Conservation (phyloP, 2,329 filamentous ascomycete species). For the Claviceps pazoutovae region DNA sequence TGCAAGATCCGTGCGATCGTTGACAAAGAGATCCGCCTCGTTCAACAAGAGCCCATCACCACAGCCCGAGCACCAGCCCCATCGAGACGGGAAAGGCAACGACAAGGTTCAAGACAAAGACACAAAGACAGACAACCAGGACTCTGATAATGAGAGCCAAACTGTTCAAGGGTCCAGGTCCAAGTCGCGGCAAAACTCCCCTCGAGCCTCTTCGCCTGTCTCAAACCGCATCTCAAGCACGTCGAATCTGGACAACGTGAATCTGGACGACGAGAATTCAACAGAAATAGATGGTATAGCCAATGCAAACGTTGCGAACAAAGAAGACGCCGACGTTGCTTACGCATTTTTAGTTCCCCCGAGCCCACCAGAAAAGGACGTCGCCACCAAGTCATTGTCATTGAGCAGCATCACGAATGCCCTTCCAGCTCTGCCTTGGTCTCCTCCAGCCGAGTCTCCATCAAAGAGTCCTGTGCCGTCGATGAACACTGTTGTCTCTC, state of each 20-base stretch:
- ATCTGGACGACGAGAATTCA: conserved; percentile 45
- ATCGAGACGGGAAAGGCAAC: not conserved
- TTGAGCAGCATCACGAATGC: conserved; percentile 58
- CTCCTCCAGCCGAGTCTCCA: conserved; percentile 38
- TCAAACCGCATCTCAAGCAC: conserved; percentile 32
- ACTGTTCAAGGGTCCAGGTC: conserved; percentile 8
- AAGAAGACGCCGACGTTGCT: conserved; percentile 7
- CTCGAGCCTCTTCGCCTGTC: conserved; percentile 23
- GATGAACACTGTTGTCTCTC: conserved; percentile 17
- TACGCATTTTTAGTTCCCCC: conserved; percentile 14
- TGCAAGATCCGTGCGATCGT: conserved; percentile 47
- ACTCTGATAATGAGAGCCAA: conserved; percentile 6
- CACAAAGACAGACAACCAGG: conserved; percentile 8
- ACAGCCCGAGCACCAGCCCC: not conserved
- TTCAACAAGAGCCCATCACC: conserved; percentile 19
- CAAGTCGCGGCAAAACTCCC: conserved; percentile 9
- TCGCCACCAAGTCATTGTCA: conserved; percentile 42
- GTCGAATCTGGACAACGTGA: conserved; percentile 46
- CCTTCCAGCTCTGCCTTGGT: conserved; percentile 62
- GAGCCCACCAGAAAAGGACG: conserved; percentile 22
- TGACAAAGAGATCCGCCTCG: conserved; percentile 35
- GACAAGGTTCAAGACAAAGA: conserved; percentile 1
- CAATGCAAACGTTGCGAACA: not conserved
- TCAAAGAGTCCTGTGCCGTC: conserved; percentile 29
- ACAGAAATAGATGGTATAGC: conserved; percentile 20